Evolutionary conservation across 441 rosid species (phyloP).

Genomic region (California macrophylla): DNA sequence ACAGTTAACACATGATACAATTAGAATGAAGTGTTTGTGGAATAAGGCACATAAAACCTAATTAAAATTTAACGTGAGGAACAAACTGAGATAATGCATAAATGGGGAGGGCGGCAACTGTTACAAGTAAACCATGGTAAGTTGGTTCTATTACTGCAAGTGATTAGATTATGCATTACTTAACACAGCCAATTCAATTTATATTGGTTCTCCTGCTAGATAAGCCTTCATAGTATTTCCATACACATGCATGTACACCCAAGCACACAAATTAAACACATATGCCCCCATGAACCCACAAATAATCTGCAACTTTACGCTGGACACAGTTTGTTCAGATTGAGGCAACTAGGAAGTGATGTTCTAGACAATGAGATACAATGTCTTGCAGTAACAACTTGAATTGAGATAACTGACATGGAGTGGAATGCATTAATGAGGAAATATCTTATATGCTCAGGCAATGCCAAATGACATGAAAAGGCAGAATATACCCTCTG

Average conservation of each 20-base stretch:
- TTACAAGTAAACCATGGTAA: background rate
- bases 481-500: background rate
- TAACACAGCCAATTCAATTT: background rate
- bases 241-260: background rate
- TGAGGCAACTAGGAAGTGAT: background rate
- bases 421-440: background rate
- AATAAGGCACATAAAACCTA: background rate
- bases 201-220: background rate
- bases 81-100: background rate
- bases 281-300: conserved; percentile 1
- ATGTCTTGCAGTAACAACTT: background rate
- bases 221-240: background rate
- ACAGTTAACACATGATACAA: conserved; percentile 4
- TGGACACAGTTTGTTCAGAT: background rate
- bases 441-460: background rate
- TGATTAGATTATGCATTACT: background rate
- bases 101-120: background rate
- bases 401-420: background rate
- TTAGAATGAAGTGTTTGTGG: background rate
- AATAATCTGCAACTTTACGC: background rate
- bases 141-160: background rate
- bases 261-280: background rate
- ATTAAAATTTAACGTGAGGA: background rate
- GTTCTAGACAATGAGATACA: background rate
- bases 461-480: background rate